Conservation (phyloP, 2,329 filamentous ascomycete species). For the Arachnomyces sp. region DNA sequence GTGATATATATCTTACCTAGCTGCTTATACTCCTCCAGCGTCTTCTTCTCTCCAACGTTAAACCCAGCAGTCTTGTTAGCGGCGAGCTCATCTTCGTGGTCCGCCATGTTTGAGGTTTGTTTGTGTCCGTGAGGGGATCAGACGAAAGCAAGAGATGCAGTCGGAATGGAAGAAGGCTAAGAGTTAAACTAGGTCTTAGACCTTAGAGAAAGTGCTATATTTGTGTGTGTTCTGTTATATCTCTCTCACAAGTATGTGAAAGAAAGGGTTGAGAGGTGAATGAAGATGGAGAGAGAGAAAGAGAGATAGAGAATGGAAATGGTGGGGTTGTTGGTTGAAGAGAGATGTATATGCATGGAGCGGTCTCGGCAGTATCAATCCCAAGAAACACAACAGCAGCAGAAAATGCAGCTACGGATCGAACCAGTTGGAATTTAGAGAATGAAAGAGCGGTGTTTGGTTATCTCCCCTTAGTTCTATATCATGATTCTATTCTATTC, state of each 20-base stretch:
- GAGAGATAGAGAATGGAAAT: conserved; percentile 6
- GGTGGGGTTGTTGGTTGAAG: too few species aligned
- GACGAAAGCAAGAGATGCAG: conserved; percentile 2
- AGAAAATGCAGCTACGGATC: too few species aligned
- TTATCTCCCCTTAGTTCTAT: too few species aligned
- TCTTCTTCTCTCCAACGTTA: conserved; percentile 99
- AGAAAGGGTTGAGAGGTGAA: conserved; percentile 8
- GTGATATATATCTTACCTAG: conserved; percentile 60
- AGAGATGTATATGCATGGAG: conserved; percentile 5
- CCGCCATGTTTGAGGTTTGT: conserved; percentile 49
- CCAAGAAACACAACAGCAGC: too few species aligned
- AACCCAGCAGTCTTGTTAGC: conserved; percentile 89
- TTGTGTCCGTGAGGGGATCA: background rate
- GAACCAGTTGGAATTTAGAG: too few species aligned
- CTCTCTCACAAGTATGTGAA: background rate
- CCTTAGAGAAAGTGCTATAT: background rate
- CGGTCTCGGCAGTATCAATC: conserved; percentile 19
- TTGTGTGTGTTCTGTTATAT: too few species aligned
- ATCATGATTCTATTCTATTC: too few species aligned
- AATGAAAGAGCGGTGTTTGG: too few species aligned
- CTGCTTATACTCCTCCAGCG: conserved; percentile 85
- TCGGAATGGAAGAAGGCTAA: conserved; percentile 2
- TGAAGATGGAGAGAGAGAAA: conserved; percentile 7
- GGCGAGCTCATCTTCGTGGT: conserved; percentile 71
- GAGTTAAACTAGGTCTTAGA: conserved; percentile 1